Percentiles rank a stretch among this genome's conserved stretches.
Conservation (phyloP, 2,329 filamentous ascomycete genomes). For the Trichoderma afroharzianum region DNA sequence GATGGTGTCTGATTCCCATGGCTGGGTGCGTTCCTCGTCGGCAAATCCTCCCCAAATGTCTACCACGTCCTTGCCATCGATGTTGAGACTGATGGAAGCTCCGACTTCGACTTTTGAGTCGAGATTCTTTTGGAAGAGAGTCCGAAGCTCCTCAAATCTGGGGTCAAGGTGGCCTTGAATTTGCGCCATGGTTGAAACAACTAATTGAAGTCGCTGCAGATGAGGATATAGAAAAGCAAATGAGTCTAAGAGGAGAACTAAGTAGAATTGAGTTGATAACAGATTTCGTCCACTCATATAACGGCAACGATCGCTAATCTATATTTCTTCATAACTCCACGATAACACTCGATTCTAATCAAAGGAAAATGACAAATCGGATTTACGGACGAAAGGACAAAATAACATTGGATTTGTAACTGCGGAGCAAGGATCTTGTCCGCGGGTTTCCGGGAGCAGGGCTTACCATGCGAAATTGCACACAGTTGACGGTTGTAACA, state of each 20-base stretch:
- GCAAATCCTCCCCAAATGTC: constrained; percentile 43
- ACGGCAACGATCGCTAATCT: not conserved
- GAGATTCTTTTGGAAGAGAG: constrained; percentile 34
- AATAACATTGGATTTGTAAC: not conserved
- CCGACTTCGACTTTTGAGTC: constrained; percentile 40
- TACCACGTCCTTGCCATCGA: constrained; percentile 39
- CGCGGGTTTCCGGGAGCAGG: not conserved
- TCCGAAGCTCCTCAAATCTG: not conserved
- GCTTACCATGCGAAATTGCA: not conserved
- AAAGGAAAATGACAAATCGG: not conserved
- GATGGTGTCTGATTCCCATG: constrained; percentile 41
- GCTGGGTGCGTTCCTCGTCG: constrained; percentile 28
- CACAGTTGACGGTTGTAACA: not conserved
- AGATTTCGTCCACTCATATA: not conserved
- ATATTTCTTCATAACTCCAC: not conserved
- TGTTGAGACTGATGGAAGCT: constrained; percentile 40
- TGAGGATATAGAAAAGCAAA: not conserved
- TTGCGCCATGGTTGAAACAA: not conserved
- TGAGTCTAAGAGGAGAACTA: not conserved
- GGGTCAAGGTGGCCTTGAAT: not conserved
- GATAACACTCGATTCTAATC: not conserved
- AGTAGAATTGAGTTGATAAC: not conserved
- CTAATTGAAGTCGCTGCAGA: not conserved
- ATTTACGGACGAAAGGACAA: not conserved
- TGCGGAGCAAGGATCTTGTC: not conserved